Evolutionary conservation across 768 basidiomycete species (phyloP).

Genomic region (Termitomyces sp.): DNA sequence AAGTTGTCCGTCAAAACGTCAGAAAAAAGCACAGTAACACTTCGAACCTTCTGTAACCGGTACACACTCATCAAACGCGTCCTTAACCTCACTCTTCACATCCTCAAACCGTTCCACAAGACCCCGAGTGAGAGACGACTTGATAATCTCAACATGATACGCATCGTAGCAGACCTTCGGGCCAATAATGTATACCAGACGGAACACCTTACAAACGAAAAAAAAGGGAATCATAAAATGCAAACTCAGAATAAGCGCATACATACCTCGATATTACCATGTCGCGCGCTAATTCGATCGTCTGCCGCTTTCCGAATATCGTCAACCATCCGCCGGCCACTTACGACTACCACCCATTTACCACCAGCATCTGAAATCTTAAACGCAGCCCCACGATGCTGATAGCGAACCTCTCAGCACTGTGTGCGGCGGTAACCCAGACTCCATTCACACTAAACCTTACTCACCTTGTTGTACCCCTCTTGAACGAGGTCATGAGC

Average conservation of each 20-base stretch:
- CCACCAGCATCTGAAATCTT: constrained; percentile 31
- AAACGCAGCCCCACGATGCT: constrained; percentile 27
- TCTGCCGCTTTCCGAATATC: constrained; percentile 42
- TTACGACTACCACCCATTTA: constrained; percentile 42
- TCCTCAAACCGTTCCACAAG: constrained; percentile 34
- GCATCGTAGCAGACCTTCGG: constrained; percentile 24
- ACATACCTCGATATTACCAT: constrained; percentile 26
- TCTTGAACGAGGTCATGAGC: constrained; percentile 25
- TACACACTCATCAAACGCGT: constrained; percentile 38
- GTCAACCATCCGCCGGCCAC: constrained; percentile 41
- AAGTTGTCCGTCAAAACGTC: not conserved
- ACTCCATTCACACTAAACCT: not conserved
- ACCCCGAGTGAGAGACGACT: constrained; percentile 32
- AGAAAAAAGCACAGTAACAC: not conserved
- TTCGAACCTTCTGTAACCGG: constrained; percentile 24
- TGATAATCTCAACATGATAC: constrained; percentile 31
- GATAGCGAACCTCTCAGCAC: not conserved
- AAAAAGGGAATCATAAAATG: not conserved
- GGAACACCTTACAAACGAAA: constrained; percentile 26
- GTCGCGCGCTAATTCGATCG: constrained; percentile 27
- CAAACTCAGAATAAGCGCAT: not conserved
- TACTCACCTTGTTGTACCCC: constrained; percentile 28
- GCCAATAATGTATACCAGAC: constrained; percentile 36
- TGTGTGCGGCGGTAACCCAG: too few species aligned
- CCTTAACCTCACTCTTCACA: constrained; percentile 41